phyloP scores from a whole-genome alignment of 805 yeast genomes.

The Cyberlindnera veronae region DNA sequence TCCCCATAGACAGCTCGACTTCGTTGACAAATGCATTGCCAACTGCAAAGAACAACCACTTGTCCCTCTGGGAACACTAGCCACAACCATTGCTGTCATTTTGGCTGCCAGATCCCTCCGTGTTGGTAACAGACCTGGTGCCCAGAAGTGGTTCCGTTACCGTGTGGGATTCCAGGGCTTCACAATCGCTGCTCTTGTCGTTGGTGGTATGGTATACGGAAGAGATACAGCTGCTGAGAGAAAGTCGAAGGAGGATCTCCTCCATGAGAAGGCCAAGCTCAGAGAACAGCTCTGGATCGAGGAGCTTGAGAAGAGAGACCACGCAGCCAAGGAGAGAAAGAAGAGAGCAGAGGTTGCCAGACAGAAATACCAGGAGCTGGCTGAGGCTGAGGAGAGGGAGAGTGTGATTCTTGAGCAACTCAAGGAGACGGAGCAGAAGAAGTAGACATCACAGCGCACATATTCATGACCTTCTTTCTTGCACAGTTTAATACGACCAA shows the following conservation, averaged over 20 bases:
- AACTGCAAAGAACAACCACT: conserved; percentile 83
- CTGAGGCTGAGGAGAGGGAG: conserved; percentile 16
- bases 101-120: conserved; percentile 76
- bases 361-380: conserved; percentile 36
- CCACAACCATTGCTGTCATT: conserved; percentile 76
- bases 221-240: conserved; percentile 41
- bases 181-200: conserved; percentile 76
- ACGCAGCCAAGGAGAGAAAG: conserved; percentile 62
- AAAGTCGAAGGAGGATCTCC: conserved; percentile 56
- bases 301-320: conserved; percentile 84
- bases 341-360: conserved; percentile 63
- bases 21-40: conserved; percentile 53
- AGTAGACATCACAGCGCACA: neutral
- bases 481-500: neutral
- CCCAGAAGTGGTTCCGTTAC: conserved; percentile 86
- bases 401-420: neutral
- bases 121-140: conserved; percentile 66
- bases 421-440: neutral
- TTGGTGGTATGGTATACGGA: conserved; percentile 73
- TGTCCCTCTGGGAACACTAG: conserved; percentile 78
- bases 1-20: conserved; percentile 36
- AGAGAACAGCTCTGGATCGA: conserved; percentile 89
- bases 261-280: conserved; percentile 74
- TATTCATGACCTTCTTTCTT: neutral
- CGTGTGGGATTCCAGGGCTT: conserved; percentile 85